phyloP scores from a whole-genome alignment of 345 rosid genomes.

The Euphorbia lathyris region DNA sequence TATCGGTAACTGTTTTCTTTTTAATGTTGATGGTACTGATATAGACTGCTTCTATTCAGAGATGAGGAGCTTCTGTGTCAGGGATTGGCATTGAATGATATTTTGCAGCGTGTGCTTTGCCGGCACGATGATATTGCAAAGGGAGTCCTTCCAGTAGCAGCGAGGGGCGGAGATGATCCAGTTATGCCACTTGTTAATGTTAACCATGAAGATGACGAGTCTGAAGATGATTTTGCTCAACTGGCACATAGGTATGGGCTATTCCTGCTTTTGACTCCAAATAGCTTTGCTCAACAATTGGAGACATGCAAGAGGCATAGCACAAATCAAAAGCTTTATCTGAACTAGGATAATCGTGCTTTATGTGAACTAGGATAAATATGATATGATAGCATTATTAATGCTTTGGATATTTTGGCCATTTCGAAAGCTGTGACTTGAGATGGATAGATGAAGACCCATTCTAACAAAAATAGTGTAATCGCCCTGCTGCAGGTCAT shows the following conservation, averaged over 20 bases:
- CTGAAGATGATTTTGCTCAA: conserved; percentile 86
- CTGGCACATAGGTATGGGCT: conserved; percentile 65
- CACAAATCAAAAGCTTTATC: too few relatives aligned
- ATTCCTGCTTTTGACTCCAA: neutral
- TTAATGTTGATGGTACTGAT: conserved; percentile 22
- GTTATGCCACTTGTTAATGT: conserved; percentile 53
- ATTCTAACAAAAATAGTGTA: conserved; percentile 10
- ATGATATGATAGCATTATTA: too few relatives aligned
- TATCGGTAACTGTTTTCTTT: conserved; percentile 5
- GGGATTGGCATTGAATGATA: conserved; percentile 84
- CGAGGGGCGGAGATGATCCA: conserved; percentile 32
- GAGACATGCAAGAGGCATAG: too few relatives aligned
- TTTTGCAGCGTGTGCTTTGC: conserved; percentile 74
- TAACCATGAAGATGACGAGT: conserved; percentile 73
- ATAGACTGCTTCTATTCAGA: conserved; percentile 33
- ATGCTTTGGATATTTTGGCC: neutral
- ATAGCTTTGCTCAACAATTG: neutral
- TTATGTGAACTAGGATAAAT: too few relatives aligned
- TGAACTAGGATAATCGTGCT: neutral
- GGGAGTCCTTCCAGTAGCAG: conserved; percentile 44
- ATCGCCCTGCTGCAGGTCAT: conserved; percentile 47
- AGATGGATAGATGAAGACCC: neutral
- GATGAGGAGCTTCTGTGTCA: conserved; percentile 79
- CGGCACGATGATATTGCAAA: conserved; percentile 76
- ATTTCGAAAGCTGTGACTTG: neutral